Conservation (phyloP, 2,329 filamentous ascomycete species). For the Periconia sp. region DNA sequence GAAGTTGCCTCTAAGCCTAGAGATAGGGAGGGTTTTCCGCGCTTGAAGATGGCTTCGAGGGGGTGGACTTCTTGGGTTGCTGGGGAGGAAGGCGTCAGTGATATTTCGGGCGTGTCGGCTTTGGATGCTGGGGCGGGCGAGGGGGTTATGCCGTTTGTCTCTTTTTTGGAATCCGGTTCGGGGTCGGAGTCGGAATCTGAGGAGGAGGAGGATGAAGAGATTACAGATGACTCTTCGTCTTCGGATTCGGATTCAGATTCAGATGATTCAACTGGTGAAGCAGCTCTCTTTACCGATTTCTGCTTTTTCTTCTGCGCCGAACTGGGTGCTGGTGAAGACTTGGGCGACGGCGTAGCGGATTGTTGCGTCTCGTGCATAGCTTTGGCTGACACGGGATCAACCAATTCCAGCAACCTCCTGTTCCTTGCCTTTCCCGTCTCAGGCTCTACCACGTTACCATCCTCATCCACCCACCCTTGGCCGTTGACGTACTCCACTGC, state of each 20-base stretch:
- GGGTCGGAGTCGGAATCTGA: slow-evolving; percentile 24
- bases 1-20: slow-evolving; percentile 24
- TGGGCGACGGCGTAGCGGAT: slow-evolving; percentile 19
- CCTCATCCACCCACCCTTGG: slow-evolving; percentile 82
- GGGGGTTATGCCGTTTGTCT: slow-evolving; percentile 17
- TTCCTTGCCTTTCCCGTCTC: slow-evolving; percentile 42
- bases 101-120: slow-evolving; percentile 13
- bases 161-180: slow-evolving; percentile 16
- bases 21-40: slow-evolving; percentile 46
- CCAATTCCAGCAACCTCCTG: slow-evolving; percentile 34
- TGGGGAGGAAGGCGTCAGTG: slow-evolving; percentile 18
- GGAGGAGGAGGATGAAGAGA: slow-evolving; percentile 40
- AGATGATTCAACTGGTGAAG: slow-evolving; percentile 26
- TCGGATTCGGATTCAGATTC: slow-evolving; percentile 29
- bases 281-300: slow-evolving; percentile 24
- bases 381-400: slow-evolving; percentile 19
- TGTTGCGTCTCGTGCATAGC: slow-evolving; percentile 14
- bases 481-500: slow-evolving; percentile 74
- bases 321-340: slow-evolving; percentile 16
- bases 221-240: slow-evolving; percentile 35
- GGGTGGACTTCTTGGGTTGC: slow-evolving; percentile 66
- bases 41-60: slow-evolving; percentile 90
- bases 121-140: slow-evolving; percentile 15
- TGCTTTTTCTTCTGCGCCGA: slow-evolving; percentile 16
- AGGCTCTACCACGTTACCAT: slow-evolving; percentile 73